phyloP scores from a whole-genome alignment of 768 basidiomycete genomes.

The Leccinum broughii region DNA sequence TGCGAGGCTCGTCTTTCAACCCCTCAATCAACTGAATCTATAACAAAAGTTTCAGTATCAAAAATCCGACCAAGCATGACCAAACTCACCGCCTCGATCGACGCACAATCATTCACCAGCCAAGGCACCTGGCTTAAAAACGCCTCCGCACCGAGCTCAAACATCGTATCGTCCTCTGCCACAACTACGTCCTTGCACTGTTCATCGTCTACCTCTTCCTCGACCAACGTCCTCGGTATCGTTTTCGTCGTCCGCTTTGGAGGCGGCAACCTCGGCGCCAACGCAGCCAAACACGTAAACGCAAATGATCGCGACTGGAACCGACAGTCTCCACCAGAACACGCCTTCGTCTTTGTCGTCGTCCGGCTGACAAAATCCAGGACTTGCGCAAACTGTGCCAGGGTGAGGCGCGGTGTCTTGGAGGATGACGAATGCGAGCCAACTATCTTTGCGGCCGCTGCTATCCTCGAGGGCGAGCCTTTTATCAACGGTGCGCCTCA shows the following conservation, averaged over 20 bases:
- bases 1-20: not conserved
- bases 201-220: not conserved
- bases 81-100: not conserved
- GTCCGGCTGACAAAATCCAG: not conserved
- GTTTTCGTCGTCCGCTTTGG: not conserved
- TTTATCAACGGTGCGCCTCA: conserved; percentile 98
- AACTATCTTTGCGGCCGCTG: conserved; percentile 91
- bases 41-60: too few relatives aligned
- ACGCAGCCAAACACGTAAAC: not conserved
- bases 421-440: not conserved
- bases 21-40: too few relatives aligned
- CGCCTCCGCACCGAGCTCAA: conserved; percentile 12
- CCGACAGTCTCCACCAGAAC: not conserved
- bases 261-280: not conserved
- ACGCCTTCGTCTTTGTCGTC: not conserved
- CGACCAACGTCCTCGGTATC: not conserved
- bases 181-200: not conserved
- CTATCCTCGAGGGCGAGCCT: conserved; percentile 92
- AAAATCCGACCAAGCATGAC: not conserved
- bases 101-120: not conserved
- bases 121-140: conserved; percentile 11
- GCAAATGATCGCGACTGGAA: not conserved
- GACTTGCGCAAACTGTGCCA: not conserved
- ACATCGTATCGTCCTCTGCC: conserved; percentile 6
- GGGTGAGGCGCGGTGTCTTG: not conserved